Percentiles rank a stretch among this genome's conserved stretches.
These are phyloP conservation scores for Xylaria multiplex DNA, from an alignment of 2,329 filamentous ascomycete species.

Conservation along the genomic window DNA sequence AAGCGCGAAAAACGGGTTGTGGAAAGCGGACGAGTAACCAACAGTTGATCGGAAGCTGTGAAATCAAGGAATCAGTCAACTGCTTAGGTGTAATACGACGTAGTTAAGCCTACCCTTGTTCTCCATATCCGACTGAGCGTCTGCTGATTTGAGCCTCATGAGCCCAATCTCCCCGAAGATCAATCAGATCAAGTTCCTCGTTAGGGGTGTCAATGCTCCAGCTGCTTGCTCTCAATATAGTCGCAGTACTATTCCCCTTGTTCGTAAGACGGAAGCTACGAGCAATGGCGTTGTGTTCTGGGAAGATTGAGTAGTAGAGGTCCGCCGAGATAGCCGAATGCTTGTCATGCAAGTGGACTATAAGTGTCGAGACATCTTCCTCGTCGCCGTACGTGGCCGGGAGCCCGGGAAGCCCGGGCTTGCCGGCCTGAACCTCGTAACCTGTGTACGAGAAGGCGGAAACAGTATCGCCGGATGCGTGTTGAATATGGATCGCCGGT, in stretches of 20 bases:
- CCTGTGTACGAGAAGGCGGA: constrained; percentile 68
- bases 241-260: constrained; percentile 61
- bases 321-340: constrained; percentile 67
- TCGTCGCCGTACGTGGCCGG: constrained; percentile 68
- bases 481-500: constrained; percentile 69
- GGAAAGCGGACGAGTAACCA: constrained; percentile 71
- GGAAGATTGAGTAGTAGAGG: constrained; percentile 71
- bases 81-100: no score
- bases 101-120: constrained; percentile 57
- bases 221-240: constrained; percentile 67
- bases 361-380: constrained; percentile 66
- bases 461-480: constrained; percentile 67
- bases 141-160: constrained; percentile 66
- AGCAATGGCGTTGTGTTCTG: constrained; percentile 67
- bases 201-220: constrained; percentile 70
- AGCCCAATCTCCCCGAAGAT: constrained; percentile 71
- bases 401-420: constrained; percentile 65
- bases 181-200: constrained; percentile 69
- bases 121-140: constrained; percentile 65
- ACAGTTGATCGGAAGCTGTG: constrained; percentile 67
- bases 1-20: constrained; percentile 72
- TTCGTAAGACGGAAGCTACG: constrained; percentile 71
- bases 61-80: constrained; percentile 35
- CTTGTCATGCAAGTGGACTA: constrained; percentile 67
- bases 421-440: constrained; percentile 64